phyloP scores from a whole-genome alignment of 1,139 yeast genomes.

The Sugiyamaella grinbergsii region DNA sequence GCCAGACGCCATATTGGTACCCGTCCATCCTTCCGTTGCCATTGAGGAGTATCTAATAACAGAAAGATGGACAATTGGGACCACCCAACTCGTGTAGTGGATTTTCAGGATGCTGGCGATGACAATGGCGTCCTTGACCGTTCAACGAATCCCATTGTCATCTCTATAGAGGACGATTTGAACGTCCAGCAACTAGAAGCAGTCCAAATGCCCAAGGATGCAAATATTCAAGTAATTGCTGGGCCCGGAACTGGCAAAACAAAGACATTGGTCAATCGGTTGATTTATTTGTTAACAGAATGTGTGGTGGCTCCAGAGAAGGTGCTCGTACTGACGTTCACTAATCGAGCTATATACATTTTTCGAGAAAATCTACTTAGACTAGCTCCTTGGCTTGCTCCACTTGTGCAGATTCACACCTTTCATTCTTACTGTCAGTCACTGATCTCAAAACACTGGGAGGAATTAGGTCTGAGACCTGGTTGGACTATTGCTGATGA shows the following conservation, averaged over 20 bases:
- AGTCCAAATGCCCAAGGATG: conserved; percentile 54
- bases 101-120: not conserved
- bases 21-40: not conserved
- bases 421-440: conserved; percentile 79
- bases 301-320: conserved; percentile 54
- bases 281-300: conserved; percentile 58
- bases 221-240: conserved; percentile 74
- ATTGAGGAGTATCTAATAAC: not conserved
- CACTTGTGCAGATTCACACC: conserved; percentile 66
- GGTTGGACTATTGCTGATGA: conserved; percentile 61
- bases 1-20: no score
- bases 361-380: conserved; percentile 56
- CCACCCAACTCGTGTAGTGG: not conserved
- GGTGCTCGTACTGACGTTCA: conserved; percentile 82
- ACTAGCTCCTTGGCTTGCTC: conserved; percentile 45
- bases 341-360: conserved; percentile 81
- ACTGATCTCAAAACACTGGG: conserved; percentile 59
- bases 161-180: conserved; percentile 37
- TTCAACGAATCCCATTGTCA: no score
- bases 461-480: conserved; percentile 48
- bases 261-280: conserved; percentile 73
- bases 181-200: conserved; percentile 65
- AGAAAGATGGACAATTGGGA: not conserved
- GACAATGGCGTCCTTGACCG: not conserved
- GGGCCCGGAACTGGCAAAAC: conserved; percentile 92